phyloP scores from a whole-genome alignment of 208 protist species.

The Leishmania mexicana region DNA sequence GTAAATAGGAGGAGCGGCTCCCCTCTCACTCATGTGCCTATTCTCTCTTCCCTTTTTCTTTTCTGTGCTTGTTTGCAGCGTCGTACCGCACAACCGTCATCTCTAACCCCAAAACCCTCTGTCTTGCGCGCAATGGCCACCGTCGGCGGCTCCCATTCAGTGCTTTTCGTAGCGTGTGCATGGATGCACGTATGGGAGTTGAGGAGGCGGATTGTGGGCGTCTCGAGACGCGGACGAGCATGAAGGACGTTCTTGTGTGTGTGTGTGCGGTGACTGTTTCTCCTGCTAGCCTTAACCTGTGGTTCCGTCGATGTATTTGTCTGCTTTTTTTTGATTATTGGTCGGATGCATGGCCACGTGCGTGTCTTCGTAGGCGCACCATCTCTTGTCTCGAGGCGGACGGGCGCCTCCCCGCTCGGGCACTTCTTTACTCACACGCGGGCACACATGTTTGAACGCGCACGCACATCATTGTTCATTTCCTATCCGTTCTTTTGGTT shows the following conservation, averaged over 20 bases:
- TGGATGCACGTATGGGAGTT: background rate
- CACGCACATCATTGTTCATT: too few relatives aligned
- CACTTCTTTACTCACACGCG: background rate
- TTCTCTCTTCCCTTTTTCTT: slow-evolving; percentile 1
- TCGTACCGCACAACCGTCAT: background rate
- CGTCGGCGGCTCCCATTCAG: background rate
- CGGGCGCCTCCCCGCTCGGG: too few relatives aligned
- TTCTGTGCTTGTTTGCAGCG: background rate
- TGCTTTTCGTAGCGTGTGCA: background rate
- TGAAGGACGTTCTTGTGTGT: background rate
- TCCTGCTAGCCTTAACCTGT: background rate
- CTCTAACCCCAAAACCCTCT: background rate
- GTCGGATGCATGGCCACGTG: background rate
- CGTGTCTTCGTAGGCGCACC: background rate
- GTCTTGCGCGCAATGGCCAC: background rate
- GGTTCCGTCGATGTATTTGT: background rate
- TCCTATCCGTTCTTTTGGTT: background rate
- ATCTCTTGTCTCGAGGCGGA: background rate
- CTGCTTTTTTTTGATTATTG: background rate
- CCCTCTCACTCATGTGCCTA: background rate
- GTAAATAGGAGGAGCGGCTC: background rate
- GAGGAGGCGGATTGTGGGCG: background rate
- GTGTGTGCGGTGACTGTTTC: background rate
- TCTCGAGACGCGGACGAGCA: background rate
- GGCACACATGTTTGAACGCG: too few relatives aligned